These are phyloP conservation scores for Balakata baccata DNA, from an alignment of 345 rosid genomes.

Conservation along the genomic window DNA sequence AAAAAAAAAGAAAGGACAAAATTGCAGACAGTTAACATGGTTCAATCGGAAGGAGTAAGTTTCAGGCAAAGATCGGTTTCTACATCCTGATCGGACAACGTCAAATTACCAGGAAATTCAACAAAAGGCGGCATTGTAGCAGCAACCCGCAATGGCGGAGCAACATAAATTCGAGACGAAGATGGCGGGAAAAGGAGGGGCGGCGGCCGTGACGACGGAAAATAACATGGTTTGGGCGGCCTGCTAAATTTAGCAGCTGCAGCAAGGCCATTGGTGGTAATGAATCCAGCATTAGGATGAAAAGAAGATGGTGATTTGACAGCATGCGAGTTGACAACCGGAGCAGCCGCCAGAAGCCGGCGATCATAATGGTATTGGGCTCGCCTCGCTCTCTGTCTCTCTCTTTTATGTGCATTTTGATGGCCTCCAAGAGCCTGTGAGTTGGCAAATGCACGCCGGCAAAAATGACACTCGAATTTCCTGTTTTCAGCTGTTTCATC, in stretches of 20 bases:
- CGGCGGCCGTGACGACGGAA: conserved; percentile 18
- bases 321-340: conserved; percentile 31
- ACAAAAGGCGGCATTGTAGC: conserved; percentile 12
- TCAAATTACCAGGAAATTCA: conserved; percentile 23
- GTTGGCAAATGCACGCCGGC: conserved; percentile 49
- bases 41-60: conserved; percentile 37
- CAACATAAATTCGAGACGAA: conserved; percentile 21
- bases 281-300: conserved; percentile 15
- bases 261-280: neutral
- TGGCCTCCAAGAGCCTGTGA: conserved; percentile 67
- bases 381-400: conserved; percentile 49
- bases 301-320: conserved; percentile 21
- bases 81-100: conserved; percentile 23
- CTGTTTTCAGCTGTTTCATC: conserved; percentile 26
- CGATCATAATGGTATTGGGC: conserved; percentile 31
- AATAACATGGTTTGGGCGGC: conserved; percentile 1
- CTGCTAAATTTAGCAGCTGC: conserved; percentile 20
- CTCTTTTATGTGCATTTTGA: conserved; percentile 63
- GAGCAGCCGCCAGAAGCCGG: conserved; percentile 28
- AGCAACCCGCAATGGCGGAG: conserved; percentile 30
- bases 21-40: neutral
- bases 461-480: conserved; percentile 56
- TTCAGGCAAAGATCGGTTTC: conserved; percentile 51
- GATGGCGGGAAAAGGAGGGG: conserved; percentile 11
- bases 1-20: neutral